Conservation (phyloP, 2,329 filamentous ascomycete species). For the Aspergillus caelatus region DNA sequence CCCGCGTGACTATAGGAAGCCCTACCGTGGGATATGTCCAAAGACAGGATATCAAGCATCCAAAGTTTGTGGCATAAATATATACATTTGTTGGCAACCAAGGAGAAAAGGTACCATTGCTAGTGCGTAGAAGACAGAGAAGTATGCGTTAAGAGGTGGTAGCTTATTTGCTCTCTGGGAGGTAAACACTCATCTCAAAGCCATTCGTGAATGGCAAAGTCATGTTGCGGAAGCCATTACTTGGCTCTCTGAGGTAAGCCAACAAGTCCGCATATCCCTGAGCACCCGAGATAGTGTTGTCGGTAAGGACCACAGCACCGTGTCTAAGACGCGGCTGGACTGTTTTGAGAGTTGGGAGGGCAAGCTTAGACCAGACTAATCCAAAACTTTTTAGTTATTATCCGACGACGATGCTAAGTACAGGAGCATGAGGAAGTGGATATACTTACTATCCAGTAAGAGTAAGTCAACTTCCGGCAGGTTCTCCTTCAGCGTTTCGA, state of each 20-base stretch:
- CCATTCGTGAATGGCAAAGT: conserved; percentile 55
- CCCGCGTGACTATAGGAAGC: too few species aligned
- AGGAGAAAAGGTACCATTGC: too few species aligned
- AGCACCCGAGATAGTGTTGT: conserved; percentile 38
- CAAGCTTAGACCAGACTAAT: conserved; percentile 43
- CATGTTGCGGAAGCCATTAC: conserved; percentile 54
- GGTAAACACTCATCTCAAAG: conserved; percentile 49
- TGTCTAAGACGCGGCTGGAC: conserved; percentile 36
- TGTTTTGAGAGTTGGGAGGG: conserved; percentile 42
- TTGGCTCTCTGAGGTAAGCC: conserved; percentile 40
- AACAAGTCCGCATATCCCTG: conserved; percentile 28
- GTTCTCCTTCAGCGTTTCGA: conserved; percentile 56
- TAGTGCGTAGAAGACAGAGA: fast-evolving
- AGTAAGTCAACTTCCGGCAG: conserved; percentile 59
- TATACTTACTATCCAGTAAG: conserved; percentile 63
- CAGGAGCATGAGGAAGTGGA: too few species aligned
- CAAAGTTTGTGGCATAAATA: too few species aligned
- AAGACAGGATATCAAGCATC: too few species aligned
- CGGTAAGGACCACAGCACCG: conserved; percentile 42
- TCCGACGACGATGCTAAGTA: too few species aligned
- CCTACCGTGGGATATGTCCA: too few species aligned
- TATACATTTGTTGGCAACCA: too few species aligned
- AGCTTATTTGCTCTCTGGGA: conserved; percentile 2
- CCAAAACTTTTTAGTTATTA: too few species aligned
- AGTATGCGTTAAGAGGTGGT: fast-evolving